These are phyloP conservation scores for Bathelium albidoporum DNA, from an alignment of 495 filamentous ascomycete genomes.

Conservation along the genomic window DNA sequence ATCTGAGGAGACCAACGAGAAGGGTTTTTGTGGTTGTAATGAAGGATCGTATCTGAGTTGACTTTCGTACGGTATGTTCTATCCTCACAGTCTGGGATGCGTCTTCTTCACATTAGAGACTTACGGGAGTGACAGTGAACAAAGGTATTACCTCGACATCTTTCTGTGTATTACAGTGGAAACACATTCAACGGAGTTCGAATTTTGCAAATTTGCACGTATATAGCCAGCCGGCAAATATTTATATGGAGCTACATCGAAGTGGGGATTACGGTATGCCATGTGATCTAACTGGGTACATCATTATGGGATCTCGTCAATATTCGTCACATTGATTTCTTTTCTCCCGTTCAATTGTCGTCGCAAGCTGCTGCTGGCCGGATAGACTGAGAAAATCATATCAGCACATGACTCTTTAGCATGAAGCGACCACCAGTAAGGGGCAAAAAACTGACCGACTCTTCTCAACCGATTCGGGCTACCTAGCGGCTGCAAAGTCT, in stretches of 20 bases:
- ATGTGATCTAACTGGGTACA: too few relatives aligned
- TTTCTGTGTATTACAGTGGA: too few relatives aligned
- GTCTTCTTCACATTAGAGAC: too few relatives aligned
- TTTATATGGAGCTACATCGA: background rate
- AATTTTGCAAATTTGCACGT: too few relatives aligned
- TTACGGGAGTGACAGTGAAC: too few relatives aligned
- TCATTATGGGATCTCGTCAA: constrained; percentile 25
- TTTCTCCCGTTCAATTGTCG: constrained; percentile 29
- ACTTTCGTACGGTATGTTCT: too few relatives aligned
- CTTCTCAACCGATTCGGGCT: constrained; percentile 36
- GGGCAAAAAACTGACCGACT: constrained; percentile 22
- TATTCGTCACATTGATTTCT: constrained; percentile 24
- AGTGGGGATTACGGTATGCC: too few relatives aligned
- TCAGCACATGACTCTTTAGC: background rate
- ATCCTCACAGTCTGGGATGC: too few relatives aligned
- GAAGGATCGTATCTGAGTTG: too few relatives aligned
- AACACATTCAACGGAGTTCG: too few relatives aligned
- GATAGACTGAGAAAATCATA: constrained; percentile 18
- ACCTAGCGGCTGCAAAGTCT: constrained; percentile 35
- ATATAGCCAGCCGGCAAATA: background rate
- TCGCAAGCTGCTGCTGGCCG: constrained; percentile 29
- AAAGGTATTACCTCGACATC: background rate
- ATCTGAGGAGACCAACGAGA: too few relatives aligned
- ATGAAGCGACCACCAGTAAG: background rate
- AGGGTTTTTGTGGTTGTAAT: too few relatives aligned